A percentile compares a stretch with the other conserved stretches of the same genome.
Conservation (phyloP, 2,329 filamentous ascomycete species). For the Fusarium metavorans region DNA sequence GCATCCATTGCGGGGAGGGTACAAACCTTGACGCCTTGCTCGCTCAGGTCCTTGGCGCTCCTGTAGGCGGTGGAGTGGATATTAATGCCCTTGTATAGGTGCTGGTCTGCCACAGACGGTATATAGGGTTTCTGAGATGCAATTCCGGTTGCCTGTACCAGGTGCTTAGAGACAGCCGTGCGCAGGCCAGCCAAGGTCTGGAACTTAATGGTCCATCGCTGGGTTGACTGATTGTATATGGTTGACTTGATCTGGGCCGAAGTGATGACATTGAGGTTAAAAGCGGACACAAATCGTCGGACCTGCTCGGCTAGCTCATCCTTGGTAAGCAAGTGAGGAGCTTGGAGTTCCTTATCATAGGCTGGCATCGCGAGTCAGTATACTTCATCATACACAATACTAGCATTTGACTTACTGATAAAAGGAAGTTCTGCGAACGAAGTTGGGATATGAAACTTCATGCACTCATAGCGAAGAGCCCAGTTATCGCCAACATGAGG, state of each 20-base stretch:
- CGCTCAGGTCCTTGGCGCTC: not conserved
- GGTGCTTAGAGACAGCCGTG: not conserved
- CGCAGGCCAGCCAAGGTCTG: not conserved
- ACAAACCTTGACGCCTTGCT: slow-evolving; percentile 22
- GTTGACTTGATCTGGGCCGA: slow-evolving; percentile 16
- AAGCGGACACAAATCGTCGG: slow-evolving; percentile 1
- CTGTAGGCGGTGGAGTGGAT: slow-evolving; percentile 25
- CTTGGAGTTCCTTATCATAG: slow-evolving; percentile 13
- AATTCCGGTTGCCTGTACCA: slow-evolving; percentile 30
- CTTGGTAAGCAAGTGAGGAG: slow-evolving; percentile 23
- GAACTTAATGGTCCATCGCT: slow-evolving; percentile 12
- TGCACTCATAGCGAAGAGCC: slow-evolving; percentile 29
- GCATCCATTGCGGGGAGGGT: fast-evolving
- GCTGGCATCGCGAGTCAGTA: slow-evolving; percentile 8
- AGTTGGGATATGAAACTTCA: slow-evolving; percentile 34
- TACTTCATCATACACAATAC: not conserved
- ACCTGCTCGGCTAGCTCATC: slow-evolving; percentile 28
- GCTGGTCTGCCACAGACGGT: not conserved
- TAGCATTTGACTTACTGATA: slow-evolving; percentile 7
- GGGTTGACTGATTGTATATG: not conserved
- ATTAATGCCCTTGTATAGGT: slow-evolving; percentile 15
- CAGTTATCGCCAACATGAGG: slow-evolving; percentile 27
- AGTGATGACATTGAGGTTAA: slow-evolving; percentile 25
- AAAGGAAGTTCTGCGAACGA: slow-evolving; percentile 29
- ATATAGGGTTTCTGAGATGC: slow-evolving; percentile 24